These are phyloP conservation scores for Dispira parvispora DNA, from an alignment of 192 early-diverging fungal genomes.

Conservation along the genomic window DNA sequence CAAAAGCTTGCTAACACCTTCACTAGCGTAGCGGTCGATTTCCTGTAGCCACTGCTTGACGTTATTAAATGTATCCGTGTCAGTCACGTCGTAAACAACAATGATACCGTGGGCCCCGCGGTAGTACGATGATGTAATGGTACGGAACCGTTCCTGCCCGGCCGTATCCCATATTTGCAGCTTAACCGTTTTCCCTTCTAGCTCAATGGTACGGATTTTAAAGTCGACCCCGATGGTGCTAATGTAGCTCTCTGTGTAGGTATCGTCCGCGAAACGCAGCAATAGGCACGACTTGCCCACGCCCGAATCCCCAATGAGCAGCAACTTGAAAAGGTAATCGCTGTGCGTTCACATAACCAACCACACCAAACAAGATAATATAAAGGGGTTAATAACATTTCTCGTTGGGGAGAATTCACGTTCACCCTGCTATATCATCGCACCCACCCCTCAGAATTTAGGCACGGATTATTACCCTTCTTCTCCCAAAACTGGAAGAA, in stretches of 20 bases:
- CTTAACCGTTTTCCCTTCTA: conserved; percentile 97
- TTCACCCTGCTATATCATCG: no score
- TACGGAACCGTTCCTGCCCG: conserved; percentile 97
- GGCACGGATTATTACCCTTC: no score
- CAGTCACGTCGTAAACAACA: conserved; percentile 97
- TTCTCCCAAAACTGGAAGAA: no score
- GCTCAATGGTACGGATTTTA: conserved; percentile 97
- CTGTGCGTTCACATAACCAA: conserved; percentile 22
- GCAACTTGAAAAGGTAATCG: conserved; percentile 98
- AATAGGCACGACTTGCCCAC: conserved; percentile 97
- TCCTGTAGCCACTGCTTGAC: conserved; percentile 99
- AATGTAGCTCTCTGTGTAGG: conserved; percentile 97
- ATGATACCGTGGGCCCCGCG: conserved; percentile 97
- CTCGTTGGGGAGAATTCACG: no score
- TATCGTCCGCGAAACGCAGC: conserved; percentile 96
- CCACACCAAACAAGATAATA: no score
- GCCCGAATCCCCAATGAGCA: conserved; percentile 96
- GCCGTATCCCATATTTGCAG: conserved; percentile 99
- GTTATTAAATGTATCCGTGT: conserved; percentile 85
- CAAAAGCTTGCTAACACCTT: conserved; percentile 94
- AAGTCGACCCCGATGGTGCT: conserved; percentile 99
- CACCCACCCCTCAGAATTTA: no score
- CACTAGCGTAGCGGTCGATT: conserved; percentile 93
- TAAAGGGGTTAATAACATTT: no score
- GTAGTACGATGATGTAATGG: conserved; percentile 96